A percentile compares a stretch with the other conserved stretches of the same genome.
Conservation (phyloP, 768 basidiomycete species). For the Tylopilus sp. region DNA sequence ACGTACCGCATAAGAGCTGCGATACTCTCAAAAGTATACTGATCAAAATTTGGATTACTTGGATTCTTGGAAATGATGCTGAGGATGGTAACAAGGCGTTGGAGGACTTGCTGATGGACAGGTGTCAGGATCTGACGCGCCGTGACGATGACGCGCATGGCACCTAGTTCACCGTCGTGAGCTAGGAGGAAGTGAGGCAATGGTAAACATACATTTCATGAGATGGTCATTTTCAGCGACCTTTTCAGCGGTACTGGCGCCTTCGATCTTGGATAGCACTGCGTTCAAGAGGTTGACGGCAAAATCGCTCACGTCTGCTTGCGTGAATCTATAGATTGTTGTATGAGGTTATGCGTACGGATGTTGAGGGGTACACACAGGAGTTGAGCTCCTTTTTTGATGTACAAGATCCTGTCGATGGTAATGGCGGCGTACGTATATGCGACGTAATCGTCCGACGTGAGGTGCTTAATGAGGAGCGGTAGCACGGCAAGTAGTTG, state of each 20-base stretch:
- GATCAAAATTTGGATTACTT: constrained; percentile 96
- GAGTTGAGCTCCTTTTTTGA: constrained; percentile 72
- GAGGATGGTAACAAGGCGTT: constrained; percentile 77
- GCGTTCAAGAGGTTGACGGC: constrained; percentile 71
- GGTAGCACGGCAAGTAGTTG: constrained; percentile 92
- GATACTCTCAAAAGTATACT: constrained; percentile 95
- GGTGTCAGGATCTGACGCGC: constrained; percentile 76
- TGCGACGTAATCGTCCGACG: constrained; percentile 83
- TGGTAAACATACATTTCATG: constrained; percentile 78
- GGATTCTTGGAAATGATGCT: constrained; percentile 92
- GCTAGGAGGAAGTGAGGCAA: not conserved
- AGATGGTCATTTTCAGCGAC: constrained; percentile 96
- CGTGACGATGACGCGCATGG: constrained; percentile 91
- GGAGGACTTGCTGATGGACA: constrained; percentile 59
- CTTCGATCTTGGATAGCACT: constrained; percentile 76
- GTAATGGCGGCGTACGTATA: constrained; percentile 97
- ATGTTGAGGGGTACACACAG: constrained; percentile 48
- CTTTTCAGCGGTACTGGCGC: constrained; percentile 79
- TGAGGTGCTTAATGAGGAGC: constrained; percentile 76
- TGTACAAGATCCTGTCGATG: constrained; percentile 92
- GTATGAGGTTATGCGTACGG: not conserved
- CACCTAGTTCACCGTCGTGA: constrained; percentile 48
- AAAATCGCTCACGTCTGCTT: constrained; percentile 81
- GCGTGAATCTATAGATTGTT: constrained; percentile 70
- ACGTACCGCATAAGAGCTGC: constrained; percentile 84